Percentiles rank a stretch among this genome's conserved stretches.
Conservation (phyloP, 495 filamentous ascomycete genomes). For the Trichoderma erinaceum region DNA sequence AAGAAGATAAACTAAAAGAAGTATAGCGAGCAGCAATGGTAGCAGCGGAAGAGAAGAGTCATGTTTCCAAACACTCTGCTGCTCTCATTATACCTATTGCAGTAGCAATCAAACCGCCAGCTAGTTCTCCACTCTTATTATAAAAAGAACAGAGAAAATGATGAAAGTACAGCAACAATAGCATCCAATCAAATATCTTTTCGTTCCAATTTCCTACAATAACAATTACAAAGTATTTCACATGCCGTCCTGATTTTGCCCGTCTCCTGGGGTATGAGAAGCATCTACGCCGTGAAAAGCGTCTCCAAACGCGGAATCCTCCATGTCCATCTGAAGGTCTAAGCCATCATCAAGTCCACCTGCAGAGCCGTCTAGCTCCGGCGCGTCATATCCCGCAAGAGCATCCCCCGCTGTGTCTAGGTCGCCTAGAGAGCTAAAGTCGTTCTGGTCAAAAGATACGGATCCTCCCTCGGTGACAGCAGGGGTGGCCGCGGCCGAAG, state of each 20-base stretch:
- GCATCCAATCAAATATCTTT: too few relatives aligned
- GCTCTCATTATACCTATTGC: too few relatives aligned
- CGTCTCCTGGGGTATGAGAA: conserved; percentile 18
- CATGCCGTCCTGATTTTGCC: conserved; percentile 2
- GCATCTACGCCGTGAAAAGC: conserved; percentile 47
- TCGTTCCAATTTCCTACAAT: too few relatives aligned
- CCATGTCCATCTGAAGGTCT: conserved; percentile 43
- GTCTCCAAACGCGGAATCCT: conserved; percentile 52
- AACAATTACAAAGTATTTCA: not conserved
- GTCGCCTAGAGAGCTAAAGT: conserved; percentile 49
- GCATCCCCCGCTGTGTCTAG: conserved; percentile 46
- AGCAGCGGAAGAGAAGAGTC: too few relatives aligned
- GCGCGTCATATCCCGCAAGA: conserved; percentile 35
- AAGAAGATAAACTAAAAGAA: too few relatives aligned
- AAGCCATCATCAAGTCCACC: conserved; percentile 38
- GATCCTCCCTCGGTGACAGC: conserved; percentile 21
- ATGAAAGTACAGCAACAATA: too few relatives aligned
- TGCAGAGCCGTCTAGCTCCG: conserved; percentile 26
- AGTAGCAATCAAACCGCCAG: too few relatives aligned
- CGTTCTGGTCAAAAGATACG: conserved; percentile 39
- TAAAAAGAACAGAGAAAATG: too few relatives aligned
- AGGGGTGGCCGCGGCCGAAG: conserved; percentile 36
- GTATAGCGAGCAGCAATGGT: too few relatives aligned
- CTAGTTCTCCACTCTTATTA: too few relatives aligned
- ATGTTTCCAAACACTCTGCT: too few relatives aligned